A percentile compares a stretch with the other conserved stretches of the same genome.
phyloP scores from a whole-genome alignment of 805 yeast species.

The Hermanozyma aechmeae region DNA sequence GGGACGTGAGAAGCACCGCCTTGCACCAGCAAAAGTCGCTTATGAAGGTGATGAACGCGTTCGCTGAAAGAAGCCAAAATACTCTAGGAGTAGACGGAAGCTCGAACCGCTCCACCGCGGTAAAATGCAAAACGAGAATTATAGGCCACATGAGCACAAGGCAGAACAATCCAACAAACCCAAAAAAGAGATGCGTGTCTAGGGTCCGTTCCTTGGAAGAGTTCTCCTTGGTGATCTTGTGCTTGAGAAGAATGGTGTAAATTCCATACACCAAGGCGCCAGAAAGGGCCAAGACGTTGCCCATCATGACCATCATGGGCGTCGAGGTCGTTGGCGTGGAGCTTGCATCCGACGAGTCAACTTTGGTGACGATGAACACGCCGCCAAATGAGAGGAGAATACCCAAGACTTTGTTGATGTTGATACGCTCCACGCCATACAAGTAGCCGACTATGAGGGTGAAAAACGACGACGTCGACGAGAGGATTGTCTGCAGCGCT shows the following conservation, averaged over 20 bases:
- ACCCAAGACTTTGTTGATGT: slow-evolving; percentile 56
- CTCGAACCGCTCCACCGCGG: slow-evolving; percentile 63
- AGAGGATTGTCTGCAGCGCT: slow-evolving; percentile 86
- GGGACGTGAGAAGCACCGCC: slow-evolving; percentile 88
- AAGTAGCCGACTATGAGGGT: slow-evolving; percentile 75
- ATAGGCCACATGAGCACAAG: slow-evolving; percentile 76
- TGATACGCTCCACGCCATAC: slow-evolving; percentile 62
- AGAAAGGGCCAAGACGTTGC: slow-evolving; percentile 69
- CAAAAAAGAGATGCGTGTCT: slow-evolving; percentile 84
- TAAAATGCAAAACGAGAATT: slow-evolving; percentile 50
- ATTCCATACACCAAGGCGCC: slow-evolving; percentile 91
- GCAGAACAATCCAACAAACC: slow-evolving; percentile 87
- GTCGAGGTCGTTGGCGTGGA: slow-evolving; percentile 6
- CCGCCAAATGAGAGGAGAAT: slow-evolving; percentile 68
- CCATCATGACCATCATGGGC: slow-evolving; percentile 34
- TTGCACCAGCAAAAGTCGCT: slow-evolving; percentile 95
- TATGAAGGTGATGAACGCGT: slow-evolving; percentile 71
- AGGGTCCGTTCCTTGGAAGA: slow-evolving; percentile 60
- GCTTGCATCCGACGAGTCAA: slow-evolving; percentile 37
- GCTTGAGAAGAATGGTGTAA: slow-evolving; percentile 77
- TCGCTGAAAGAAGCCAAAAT: slow-evolving; percentile 45
- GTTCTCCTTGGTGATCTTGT: slow-evolving; percentile 38
- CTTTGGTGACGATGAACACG: slow-evolving; percentile 65
- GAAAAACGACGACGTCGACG: slow-evolving; percentile 90
- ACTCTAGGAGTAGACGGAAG: slow-evolving; percentile 51